Base-by-base conservation (phyloP, 768 basidiomycete genomes). In the Cubamyces lactineus region DNA sequence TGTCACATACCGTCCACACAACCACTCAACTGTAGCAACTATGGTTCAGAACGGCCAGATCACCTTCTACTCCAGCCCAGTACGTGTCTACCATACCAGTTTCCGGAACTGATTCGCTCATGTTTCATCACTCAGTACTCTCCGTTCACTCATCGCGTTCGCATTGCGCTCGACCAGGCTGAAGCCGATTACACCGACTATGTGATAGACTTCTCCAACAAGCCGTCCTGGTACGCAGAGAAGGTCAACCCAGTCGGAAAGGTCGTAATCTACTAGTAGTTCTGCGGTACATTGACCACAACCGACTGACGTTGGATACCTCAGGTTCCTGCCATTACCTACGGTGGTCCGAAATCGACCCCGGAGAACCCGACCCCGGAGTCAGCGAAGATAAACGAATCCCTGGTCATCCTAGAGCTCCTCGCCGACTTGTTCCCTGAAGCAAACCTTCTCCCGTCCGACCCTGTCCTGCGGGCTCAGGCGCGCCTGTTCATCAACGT, bases 231-330 rank as follows among this genome's bases (percentile, higher is more conserved):
- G 87, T 88, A 85, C 69, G 81, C 80, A 0, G 77, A 80, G 0
- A 80, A 84, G 61, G 81, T 90, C 30, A 89, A 89, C 72, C 83
- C 84, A 1, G 84, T 79, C 1, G 81, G 82, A 72, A 88, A 87
- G 81, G 87, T 85, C 1, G 26, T 24, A 30, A 26, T 41, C 13
- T 16, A n/a, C n/a, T n/a, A n/a, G n/a, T n/a, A 9, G 19, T 46
- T 21, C 11, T 23, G 26, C 28, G 38, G 42, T 16, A 6, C 11
- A 13, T 13, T 9, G 38, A 70, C 64, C 21, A 40, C 5, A 19
- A 21, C 17, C 21, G n/a, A 2, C 17, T 34, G 42, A 21, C 28
- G 7, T 16, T n/a, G 17, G 3, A 40, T 16, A 17, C 9, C 21
- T 1, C 47, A 84, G 84, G 79, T 86, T 12, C 84, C 86, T n/a